Conservation (phyloP, 2,329 filamentous ascomycete genomes). For the Beauveria pseudobassiana region DNA sequence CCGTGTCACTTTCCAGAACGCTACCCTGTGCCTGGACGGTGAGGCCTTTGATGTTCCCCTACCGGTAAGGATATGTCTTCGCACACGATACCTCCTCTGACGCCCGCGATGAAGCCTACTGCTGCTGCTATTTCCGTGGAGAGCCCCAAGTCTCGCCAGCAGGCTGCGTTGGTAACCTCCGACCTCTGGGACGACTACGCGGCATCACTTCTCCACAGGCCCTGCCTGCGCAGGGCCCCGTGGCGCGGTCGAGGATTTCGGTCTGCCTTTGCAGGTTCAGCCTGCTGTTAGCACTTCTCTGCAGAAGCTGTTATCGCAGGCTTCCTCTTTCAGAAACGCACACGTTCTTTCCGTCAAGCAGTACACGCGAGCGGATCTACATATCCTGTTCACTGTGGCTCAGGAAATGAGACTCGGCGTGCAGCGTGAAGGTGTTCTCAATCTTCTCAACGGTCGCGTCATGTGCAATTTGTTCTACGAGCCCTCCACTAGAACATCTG, state of each 20-base stretch:
- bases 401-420: constrained; percentile 97
- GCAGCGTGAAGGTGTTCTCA: constrained; percentile 82
- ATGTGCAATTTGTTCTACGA: constrained; percentile 96
- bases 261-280: constrained; percentile 38
- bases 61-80: constrained; percentile 71
- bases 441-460: constrained; percentile 77
- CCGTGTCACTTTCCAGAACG: constrained; percentile 67
- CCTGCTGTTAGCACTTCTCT: constrained; percentile 53
- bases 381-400: constrained; percentile 90
- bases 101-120: constrained; percentile 50
- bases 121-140: constrained; percentile 28
- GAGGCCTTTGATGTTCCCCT: constrained; percentile 45
- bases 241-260: constrained; percentile 36
- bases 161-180: constrained; percentile 22
- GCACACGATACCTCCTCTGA: constrained; percentile 48
- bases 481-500: constrained; percentile 89
- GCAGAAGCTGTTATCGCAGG: constrained; percentile 61
- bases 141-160: constrained; percentile 27
- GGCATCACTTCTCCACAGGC: constrained; percentile 19
- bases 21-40: constrained; percentile 69
- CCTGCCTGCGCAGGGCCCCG: constrained; percentile 16
- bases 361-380: constrained; percentile 80
- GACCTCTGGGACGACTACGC: constrained; percentile 25
- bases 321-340: constrained; percentile 79
- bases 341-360: constrained; percentile 90